Evolutionary conservation across 768 basidiomycete species (phyloP), one percentile per base, ranked within the genome.

Genomic region (Cystobasidium tubakii): DNA sequence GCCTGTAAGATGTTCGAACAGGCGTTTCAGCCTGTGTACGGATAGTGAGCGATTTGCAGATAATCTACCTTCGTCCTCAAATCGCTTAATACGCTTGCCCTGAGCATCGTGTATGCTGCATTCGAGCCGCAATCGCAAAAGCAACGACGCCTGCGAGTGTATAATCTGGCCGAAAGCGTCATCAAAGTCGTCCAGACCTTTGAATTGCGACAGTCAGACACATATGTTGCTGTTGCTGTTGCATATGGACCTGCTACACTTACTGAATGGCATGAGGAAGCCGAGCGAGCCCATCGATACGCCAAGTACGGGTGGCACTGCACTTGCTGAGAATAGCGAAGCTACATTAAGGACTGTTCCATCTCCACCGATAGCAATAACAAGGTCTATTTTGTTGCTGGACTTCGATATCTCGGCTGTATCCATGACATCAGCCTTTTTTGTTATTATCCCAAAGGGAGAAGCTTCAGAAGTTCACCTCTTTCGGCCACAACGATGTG

Each of bases 341-440:
- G 93, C 93, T 0, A 92, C 91, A 79, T 94, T 92, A 0, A 97
- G 85, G 62, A 96, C 93, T 4, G 94, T 96, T 10, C 94, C 94
- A 79, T 97, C 94, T 39, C 94, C 94, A 55, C 94, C 94, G 0
- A 97, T 82, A 0, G 94, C 95, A 31, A 96, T 87, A 23, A 96
- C 88, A 10, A 97, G 83, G 80, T 92, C 90, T 73, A 95, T 90
- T 54, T 78, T 75, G 0, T 73, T 50, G 0, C 57, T 60, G 4
- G 57, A 3, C 29, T 29, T 60, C 13, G 57, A 60, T 15, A 60
- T 29, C 6, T 27, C 9, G 27, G 6, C 57, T 29, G 21, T 21
- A 6, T 6, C 4, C 9, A 23, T 29, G 21, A 27, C 12, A 6
- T 60, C 13, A 60, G 33, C 57, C 29, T 25, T 2, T 60, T 60